phyloP scores from a whole-genome alignment of 306 rosid species.

The Oemleria cerasiformis region DNA sequence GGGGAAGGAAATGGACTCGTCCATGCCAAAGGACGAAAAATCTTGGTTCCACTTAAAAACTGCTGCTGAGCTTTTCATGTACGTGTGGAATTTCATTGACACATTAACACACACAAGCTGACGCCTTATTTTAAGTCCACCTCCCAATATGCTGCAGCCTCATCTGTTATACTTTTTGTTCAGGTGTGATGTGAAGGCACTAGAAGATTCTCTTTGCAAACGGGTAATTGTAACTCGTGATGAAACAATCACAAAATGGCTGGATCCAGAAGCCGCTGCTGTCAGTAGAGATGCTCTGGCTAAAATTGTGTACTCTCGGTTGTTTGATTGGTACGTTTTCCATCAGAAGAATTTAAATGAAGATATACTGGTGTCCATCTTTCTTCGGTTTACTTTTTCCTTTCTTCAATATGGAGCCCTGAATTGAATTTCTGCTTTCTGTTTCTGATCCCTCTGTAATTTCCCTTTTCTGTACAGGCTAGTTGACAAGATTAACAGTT shows the following conservation, averaged over 20 bases:
- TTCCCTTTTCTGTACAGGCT: conserved; percentile 66
- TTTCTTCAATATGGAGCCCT: conserved; percentile 22
- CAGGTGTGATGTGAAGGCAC: conserved; percentile 95
- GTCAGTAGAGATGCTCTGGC: conserved; percentile 97
- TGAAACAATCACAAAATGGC: conserved; percentile 84
- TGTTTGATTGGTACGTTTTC: conserved; percentile 89
- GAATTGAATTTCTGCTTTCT: conserved; percentile 1
- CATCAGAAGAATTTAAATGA: conserved; percentile 20
- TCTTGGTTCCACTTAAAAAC: conserved; percentile 80
- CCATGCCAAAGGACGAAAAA: conserved; percentile 85
- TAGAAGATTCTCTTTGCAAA: conserved; percentile 99
- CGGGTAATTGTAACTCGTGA: conserved; percentile 97
- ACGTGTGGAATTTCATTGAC: conserved; percentile 29
- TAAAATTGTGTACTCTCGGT: conserved; percentile 81
- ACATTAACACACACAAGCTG: conserved; percentile 21
- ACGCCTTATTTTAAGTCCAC: conserved; percentile 20
- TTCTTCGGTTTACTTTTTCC: conserved; percentile 12
- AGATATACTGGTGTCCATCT: conserved; percentile 15
- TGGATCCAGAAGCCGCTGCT: conserved; percentile 93
- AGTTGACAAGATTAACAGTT: conserved; percentile 80
- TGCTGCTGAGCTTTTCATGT: conserved; percentile 94
- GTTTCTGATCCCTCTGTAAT: conserved; percentile 9
- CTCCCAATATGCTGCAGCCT: conserved; percentile 22
- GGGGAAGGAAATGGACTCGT: conserved; percentile 89
- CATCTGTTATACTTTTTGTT: conserved; percentile 21